A percentile compares a stretch with the other conserved stretches of the same genome.
These are phyloP conservation scores for Populus davidiana DNA, from an alignment of 345 rosid species.

Conservation along the genomic window DNA sequence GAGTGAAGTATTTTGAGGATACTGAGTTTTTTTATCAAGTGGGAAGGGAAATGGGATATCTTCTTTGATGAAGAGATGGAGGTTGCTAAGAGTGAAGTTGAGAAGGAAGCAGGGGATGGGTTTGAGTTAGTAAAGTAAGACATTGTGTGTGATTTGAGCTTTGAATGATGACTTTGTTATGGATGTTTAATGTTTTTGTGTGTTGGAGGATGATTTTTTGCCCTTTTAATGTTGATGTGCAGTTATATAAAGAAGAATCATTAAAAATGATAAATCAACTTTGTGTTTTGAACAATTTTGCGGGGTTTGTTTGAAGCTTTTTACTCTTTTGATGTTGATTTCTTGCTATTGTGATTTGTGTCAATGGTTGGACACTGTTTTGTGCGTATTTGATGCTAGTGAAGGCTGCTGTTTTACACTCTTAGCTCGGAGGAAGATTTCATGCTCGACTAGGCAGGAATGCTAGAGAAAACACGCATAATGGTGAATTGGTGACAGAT, in stretches of 20 bases:
- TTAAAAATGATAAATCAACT: not conserved
- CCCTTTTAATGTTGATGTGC: not conserved
- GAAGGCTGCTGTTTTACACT: not conserved
- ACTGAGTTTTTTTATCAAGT: conserved; percentile 77
- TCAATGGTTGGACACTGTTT: not conserved
- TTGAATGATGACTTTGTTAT: not conserved
- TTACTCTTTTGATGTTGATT: not conserved
- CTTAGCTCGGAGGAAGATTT: not conserved
- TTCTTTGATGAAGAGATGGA: conserved; percentile 79
- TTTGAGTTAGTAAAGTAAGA: conserved; percentile 18
- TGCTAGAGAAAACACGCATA: too few relatives aligned
- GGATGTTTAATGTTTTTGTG: not conserved
- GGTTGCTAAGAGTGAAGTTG: conserved; percentile 48
- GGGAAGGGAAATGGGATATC: conserved; percentile 92
- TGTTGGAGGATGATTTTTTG: not conserved
- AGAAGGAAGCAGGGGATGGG: conserved; percentile 27
- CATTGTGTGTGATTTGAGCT: not conserved
- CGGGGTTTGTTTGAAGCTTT: not conserved
- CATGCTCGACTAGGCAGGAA: not conserved
- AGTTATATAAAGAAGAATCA: not conserved
- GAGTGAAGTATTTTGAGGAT: conserved; percentile 84
- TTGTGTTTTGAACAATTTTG: not conserved
- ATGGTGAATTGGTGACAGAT: not conserved
- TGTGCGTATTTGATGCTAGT: not conserved
- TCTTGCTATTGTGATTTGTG: not conserved